These are phyloP conservation scores for Puya raimondii DNA, from an alignment of 176 grass and related monocot genomes.

Conservation along the genomic window DNA sequence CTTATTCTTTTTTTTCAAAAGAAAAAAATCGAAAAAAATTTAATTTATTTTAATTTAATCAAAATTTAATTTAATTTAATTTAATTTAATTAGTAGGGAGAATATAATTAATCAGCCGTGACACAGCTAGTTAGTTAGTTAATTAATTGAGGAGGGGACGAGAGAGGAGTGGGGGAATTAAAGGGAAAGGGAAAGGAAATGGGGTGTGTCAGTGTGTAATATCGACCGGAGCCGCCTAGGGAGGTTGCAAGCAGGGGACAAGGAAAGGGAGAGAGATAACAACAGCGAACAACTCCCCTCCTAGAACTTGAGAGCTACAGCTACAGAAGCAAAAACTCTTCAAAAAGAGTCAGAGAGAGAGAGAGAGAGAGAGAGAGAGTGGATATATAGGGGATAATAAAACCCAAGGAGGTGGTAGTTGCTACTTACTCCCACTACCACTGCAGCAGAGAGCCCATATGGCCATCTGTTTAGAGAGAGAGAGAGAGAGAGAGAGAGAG, in stretches of 20 bases:
- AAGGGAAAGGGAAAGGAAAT: constrained; percentile 16
- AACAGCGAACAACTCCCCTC: constrained; percentile 15
- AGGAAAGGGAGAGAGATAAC: constrained; percentile 49
- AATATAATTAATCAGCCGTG: no score
- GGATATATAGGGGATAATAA: not conserved
- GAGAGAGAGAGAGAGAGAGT: not conserved
- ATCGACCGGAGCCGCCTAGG: constrained; percentile 23
- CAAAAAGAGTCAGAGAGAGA: not conserved
- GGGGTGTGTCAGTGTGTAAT: not conserved
- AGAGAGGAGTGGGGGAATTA: not conserved
- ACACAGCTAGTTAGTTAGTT: no score
- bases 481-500: not conserved
- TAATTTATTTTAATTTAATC: no score
- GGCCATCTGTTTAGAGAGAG: not conserved
- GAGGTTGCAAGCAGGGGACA: constrained; percentile 50
- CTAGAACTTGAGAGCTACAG: constrained; percentile 3
- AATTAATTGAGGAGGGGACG: constrained; percentile 5
- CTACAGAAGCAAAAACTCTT: not conserved
- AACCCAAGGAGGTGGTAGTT: not conserved
- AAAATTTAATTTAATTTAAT: no score
- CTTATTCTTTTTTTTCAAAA: not conserved
- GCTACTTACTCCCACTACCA: not conserved
- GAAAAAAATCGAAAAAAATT: not conserved
- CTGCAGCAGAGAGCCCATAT: constrained; percentile 4
- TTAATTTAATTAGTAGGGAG: no score